Evolutionary conservation across 2,329 filamentous ascomycete species (phyloP).

Genomic region (Fusarium drepaniforme): DNA sequence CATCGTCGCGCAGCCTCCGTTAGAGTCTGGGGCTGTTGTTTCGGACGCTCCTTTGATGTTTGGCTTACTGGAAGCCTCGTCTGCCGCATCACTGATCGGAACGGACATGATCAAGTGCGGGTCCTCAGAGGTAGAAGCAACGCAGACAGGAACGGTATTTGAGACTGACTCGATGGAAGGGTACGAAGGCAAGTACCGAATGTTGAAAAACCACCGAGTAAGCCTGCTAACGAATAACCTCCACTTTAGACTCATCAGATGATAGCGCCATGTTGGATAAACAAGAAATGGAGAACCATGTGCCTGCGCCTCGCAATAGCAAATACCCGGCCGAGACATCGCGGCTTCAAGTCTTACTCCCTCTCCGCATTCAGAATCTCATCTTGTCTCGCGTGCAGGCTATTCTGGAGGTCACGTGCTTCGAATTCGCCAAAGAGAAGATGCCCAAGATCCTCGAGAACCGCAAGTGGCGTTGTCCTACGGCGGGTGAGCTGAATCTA

Average conservation of each 20-base stretch:
- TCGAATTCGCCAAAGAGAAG: background rate
- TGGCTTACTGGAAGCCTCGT: no score
- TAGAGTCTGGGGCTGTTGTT: background rate
- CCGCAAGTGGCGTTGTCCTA: constrained; percentile 3
- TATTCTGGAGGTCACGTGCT: constrained; percentile 13
- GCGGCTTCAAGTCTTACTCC: background rate
- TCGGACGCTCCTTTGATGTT: no score
- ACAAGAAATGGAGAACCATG: no score
- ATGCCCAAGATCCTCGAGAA: constrained; percentile 8
- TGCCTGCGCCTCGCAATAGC: no score
- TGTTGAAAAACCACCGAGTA: background rate
- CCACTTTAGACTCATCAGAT: no score
- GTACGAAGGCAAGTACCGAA: background rate
- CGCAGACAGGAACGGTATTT: no score
- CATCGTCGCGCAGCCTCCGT: no score
- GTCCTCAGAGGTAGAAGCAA: no score
- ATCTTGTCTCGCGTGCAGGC: constrained; percentile 6
- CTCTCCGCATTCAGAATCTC: constrained; percentile 3
- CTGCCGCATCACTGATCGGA: no score
- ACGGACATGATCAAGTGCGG: no score
- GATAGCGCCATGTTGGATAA: no score
- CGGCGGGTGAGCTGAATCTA: constrained; percentile 12
- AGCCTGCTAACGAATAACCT: background rate
- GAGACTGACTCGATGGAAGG: background rate
- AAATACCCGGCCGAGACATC: background rate